A percentile compares a stretch with the other conserved stretches of the same genome.
These are phyloP conservation scores for Penicillium alfredii DNA, from an alignment of 495 filamentous ascomycete species.

Conservation along the genomic window DNA sequence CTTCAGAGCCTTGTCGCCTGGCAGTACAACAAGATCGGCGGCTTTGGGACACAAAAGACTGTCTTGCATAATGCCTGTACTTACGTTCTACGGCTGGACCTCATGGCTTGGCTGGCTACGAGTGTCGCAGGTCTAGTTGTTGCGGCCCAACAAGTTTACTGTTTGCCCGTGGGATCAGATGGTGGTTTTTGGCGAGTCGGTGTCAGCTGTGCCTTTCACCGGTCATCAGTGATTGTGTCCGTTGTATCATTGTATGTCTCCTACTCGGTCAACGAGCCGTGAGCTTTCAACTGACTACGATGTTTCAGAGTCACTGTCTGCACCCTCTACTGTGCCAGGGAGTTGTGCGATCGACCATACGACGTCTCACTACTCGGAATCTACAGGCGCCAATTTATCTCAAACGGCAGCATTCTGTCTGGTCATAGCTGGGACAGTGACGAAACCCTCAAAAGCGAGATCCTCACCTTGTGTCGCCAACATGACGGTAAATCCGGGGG, in stretches of 20 bases:
- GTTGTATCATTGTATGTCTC: slow-evolving; percentile 35
- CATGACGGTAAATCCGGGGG: slow-evolving; percentile 27
- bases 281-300: slow-evolving; percentile 5
- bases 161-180: slow-evolving; percentile 24
- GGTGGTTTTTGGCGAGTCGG: slow-evolving; percentile 37
- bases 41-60: slow-evolving; percentile 32
- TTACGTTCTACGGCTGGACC: slow-evolving; percentile 32
- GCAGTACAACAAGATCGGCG: slow-evolving; percentile 38
- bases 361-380: slow-evolving; percentile 39
- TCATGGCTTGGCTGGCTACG: slow-evolving; percentile 37
- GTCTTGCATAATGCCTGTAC: slow-evolving; percentile 34
- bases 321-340: slow-evolving; percentile 36
- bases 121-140: slow-evolving; percentile 40
- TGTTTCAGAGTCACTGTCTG: slow-evolving; percentile 31
- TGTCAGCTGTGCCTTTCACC: slow-evolving; percentile 38
- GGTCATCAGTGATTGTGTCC: slow-evolving; percentile 31
- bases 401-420: slow-evolving; percentile 34
- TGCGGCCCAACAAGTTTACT: slow-evolving; percentile 35
- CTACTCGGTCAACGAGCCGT: not conserved
- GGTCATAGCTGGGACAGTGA: slow-evolving; percentile 38
- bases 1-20: slow-evolving; percentile 41
- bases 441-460: slow-evolving; percentile 37
- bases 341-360: slow-evolving; percentile 39
- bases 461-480: slow-evolving; percentile 35
- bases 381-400: slow-evolving; percentile 20